Conservation (phyloP, 257 asterid species). For the Primulina eburnea region DNA sequence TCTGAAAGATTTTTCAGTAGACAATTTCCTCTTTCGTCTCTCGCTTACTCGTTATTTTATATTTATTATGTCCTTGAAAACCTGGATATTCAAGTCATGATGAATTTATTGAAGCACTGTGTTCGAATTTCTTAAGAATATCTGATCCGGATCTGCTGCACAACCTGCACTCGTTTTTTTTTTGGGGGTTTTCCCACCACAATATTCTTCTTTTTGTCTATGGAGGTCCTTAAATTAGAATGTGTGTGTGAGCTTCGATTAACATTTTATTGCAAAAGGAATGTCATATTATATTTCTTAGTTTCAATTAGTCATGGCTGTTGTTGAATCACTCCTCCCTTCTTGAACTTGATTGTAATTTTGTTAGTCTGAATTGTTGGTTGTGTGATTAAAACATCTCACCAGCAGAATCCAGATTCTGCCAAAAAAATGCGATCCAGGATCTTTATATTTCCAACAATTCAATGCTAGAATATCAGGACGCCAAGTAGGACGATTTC, state of each 20-base stretch:
- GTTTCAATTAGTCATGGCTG: constrained; percentile 5
- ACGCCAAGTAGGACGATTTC: constrained; percentile 1
- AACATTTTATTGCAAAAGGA: not conserved
- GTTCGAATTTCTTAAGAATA: constrained; percentile 4
- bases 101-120: not conserved
- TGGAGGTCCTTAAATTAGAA: not conserved
- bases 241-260: not conserved
- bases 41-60: not conserved
- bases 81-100: constrained; percentile 11
- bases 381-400: not conserved
- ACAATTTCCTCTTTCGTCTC: not conserved
- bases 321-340: not conserved
- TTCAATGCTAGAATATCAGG: constrained; percentile 2
- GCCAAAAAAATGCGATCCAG: not conserved
- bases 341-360: not conserved
- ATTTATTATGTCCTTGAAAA: not conserved
- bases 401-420: not conserved
- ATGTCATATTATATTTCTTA: constrained; percentile 2
- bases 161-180: not conserved
- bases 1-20: constrained; percentile 14
- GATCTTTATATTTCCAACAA: not conserved
- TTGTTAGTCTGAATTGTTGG: not conserved
- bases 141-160: constrained; percentile 8
- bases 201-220: not conserved
- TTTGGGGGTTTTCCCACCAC: not conserved